These are phyloP conservation scores for Arachis monticola DNA, from an alignment of 331 rosid species.

Conservation along the genomic window DNA sequence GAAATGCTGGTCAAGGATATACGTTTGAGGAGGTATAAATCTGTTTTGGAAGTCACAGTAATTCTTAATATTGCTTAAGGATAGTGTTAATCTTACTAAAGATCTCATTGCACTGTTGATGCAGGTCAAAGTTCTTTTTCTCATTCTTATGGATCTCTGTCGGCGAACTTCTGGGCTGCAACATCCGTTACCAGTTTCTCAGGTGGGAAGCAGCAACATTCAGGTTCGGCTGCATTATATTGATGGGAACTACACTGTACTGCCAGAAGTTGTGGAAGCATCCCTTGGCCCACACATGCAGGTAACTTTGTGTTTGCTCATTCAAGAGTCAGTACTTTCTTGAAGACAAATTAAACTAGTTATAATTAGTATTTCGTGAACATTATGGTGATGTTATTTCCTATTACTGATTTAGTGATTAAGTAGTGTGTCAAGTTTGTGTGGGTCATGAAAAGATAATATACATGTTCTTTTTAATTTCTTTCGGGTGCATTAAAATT, in stretches of 20 bases:
- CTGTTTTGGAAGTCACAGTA: background rate
- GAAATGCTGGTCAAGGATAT: conserved; percentile 98
- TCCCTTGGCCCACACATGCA: conserved; percentile 97
- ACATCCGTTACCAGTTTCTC: conserved; percentile 93
- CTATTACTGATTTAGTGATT: conserved; percentile 22
- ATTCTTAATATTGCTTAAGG: conserved; percentile 28
- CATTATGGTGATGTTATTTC: conserved; percentile 15
- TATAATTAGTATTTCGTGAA: conserved; percentile 29
- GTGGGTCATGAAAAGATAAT: conserved; percentile 5
- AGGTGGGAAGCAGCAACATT: conserved; percentile 83
- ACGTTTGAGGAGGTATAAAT: conserved; percentile 83
- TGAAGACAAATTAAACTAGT: conserved; percentile 24
- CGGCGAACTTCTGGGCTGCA: conserved; percentile 72
- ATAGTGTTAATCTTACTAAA: conserved; percentile 27
- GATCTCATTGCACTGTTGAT: conserved; percentile 37
- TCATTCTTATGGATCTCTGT: conserved; percentile 91
- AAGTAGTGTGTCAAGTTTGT: conserved; percentile 11
- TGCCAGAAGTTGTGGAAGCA: conserved; percentile 96
- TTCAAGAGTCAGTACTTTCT: conserved; percentile 14
- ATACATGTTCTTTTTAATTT: conserved; percentile 22
- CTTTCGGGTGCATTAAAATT: conserved; percentile 11
- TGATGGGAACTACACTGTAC: conserved; percentile 91
- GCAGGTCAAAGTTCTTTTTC: conserved; percentile 90
- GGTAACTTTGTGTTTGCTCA: conserved; percentile 48
- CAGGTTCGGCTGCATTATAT: conserved; percentile 95